Percentiles rank a stretch among this genome's conserved stretches.
Conservation (phyloP, 768 basidiomycete genomes). For the Russula earlei region DNA sequence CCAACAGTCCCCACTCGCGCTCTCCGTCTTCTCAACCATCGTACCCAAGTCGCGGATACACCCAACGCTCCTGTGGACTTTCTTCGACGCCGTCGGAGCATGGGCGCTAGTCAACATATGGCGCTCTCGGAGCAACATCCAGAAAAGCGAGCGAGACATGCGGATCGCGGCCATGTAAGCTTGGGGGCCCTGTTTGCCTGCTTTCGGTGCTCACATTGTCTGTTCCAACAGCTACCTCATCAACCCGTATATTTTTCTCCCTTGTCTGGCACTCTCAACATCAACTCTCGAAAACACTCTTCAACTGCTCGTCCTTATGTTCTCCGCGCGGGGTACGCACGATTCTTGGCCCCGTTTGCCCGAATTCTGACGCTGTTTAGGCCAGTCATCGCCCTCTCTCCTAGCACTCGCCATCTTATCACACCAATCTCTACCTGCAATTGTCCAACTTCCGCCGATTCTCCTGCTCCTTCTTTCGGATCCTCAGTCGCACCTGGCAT, state of each 20-base stretch:
- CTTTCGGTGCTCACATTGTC: background rate
- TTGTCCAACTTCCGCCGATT: constrained; percentile 57
- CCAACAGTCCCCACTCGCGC: constrained; percentile 66
- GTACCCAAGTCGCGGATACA: constrained; percentile 42
- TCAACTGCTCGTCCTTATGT: constrained; percentile 55
- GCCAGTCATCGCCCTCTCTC: constrained; percentile 45
- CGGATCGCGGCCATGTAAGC: constrained; percentile 61
- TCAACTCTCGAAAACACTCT: constrained; percentile 75
- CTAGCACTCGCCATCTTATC: constrained; percentile 61
- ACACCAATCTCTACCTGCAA: constrained; percentile 63
- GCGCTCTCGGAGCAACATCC: constrained; percentile 48
- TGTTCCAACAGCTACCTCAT: constrained; percentile 57
- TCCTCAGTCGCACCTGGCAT: constrained; percentile 59
- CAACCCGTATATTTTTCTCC: constrained; percentile 81
- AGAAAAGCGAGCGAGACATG: constrained; percentile 41
- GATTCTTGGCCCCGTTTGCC: background rate
- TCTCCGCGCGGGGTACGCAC: constrained; percentile 53
- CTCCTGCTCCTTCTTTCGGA: constrained; percentile 55
- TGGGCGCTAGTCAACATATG: constrained; percentile 61
- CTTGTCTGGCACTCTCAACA: constrained; percentile 74
- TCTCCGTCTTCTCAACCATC: constrained; percentile 65
- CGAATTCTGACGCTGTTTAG: constrained; percentile 30
- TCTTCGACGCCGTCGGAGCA: constrained; percentile 57
- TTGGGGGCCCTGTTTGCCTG: background rate
- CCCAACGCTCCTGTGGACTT: constrained; percentile 58